Evolutionary conservation across 2,329 filamentous ascomycete genomes (phyloP).

Genomic region (Colletotrichum tropicale): DNA sequence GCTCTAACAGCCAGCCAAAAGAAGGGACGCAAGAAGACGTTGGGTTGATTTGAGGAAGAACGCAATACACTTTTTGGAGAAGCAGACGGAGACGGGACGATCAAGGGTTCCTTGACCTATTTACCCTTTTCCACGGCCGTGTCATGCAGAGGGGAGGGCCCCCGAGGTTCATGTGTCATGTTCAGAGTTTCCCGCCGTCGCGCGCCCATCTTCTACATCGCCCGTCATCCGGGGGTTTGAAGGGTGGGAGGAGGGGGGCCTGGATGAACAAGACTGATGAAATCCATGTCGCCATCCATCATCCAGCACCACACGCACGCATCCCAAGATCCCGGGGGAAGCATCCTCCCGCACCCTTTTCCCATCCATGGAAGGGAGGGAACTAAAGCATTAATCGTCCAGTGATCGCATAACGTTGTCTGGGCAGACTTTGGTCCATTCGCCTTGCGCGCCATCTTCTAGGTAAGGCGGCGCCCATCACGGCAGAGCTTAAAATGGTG

Average conservation of each 20-base stretch:
- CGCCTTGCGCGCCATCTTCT: neutral
- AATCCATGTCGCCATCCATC: neutral
- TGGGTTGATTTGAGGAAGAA: conserved; percentile 3
- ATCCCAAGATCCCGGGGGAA: neutral
- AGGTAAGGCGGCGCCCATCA: conserved; percentile 1
- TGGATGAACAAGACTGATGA: neutral
- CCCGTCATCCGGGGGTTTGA: neutral
- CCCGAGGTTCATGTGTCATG: conserved; percentile 13
- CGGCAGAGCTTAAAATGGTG: conserved; percentile 6
- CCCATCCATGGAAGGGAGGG: neutral
- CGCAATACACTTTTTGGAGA: neutral
- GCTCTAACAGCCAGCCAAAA: neutral
- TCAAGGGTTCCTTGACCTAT: conserved; percentile 3
- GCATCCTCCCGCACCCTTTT: neutral
- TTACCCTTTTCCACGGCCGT: neutral
- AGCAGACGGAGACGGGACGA: conserved; percentile 9
- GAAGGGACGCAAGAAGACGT: conserved; percentile 12
- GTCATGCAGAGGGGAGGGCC: conserved; percentile 2
- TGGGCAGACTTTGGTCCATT: neutral
- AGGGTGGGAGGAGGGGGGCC: neutral
- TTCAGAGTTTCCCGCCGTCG: conserved; percentile 1
- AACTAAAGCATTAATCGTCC: conserved; percentile 1
- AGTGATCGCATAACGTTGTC: neutral
- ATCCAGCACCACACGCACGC: neutral
- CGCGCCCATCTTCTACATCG: neutral